A percentile compares a stretch with the other conserved stretches of the same genome.
phyloP scores from a whole-genome alignment of 78 protist species.

The Abeoforma whisleri region DNA sequence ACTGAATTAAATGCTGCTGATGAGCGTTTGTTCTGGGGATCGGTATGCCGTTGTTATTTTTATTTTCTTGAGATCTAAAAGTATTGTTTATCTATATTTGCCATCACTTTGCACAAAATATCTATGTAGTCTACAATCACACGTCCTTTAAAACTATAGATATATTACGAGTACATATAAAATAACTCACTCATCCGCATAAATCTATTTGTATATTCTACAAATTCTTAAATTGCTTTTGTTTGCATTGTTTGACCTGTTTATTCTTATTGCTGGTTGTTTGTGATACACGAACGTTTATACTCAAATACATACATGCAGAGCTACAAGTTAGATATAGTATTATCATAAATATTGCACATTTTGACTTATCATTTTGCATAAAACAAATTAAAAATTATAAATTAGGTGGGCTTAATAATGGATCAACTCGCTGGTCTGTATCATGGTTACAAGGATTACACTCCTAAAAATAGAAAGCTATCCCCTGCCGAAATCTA shows the following conservation, averaged over 20 bases:
- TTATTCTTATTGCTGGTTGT: neutral
- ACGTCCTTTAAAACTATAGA: too few species aligned
- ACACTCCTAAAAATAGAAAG: neutral
- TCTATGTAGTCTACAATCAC: too few species aligned
- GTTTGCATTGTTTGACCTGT: neutral
- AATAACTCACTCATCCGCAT: too few species aligned
- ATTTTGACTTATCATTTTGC: neutral
- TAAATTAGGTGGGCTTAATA: neutral
- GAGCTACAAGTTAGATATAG: neutral
- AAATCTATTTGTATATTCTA: too few species aligned
- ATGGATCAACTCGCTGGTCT: constrained; percentile 12
- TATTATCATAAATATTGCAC: neutral
- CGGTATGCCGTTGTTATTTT: too few species aligned
- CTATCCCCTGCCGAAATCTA: constrained; percentile 10
- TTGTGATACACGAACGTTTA: neutral
- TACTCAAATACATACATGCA: neutral
- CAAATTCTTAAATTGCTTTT: neutral
- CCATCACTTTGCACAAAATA: too few species aligned
- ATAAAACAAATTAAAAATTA: neutral
- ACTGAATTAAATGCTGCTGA: too few species aligned
- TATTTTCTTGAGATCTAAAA: too few species aligned
- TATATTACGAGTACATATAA: too few species aligned
- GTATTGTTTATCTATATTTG: too few species aligned
- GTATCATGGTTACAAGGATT: neutral
- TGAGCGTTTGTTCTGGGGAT: too few species aligned